Evolutionary conservation across 805 yeast species (phyloP).

Genomic region (Debaryomyces hansenii): DNA sequence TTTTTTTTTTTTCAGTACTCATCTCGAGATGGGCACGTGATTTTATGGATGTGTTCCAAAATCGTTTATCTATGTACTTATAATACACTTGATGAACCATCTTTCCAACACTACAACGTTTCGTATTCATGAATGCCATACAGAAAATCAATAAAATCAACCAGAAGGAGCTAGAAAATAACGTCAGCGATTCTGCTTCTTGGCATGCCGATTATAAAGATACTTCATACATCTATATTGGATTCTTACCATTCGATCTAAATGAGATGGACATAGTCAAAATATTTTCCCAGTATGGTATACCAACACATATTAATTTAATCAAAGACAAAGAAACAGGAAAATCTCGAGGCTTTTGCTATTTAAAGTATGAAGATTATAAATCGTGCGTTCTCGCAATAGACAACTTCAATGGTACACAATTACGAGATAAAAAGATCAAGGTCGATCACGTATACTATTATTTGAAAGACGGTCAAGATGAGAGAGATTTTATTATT

Average conservation of each 20-base stretch:
- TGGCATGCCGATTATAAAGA: conserved; percentile 89
- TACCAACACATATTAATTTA: conserved; percentile 73
- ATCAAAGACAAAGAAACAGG: conserved; percentile 54
- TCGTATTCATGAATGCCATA: conserved; percentile 33
- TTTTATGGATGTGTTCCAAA: neutral
- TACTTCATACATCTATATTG: conserved; percentile 76
- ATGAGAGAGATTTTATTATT: conserved; percentile 42
- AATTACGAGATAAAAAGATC: conserved; percentile 47
- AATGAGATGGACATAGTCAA: conserved; percentile 75
- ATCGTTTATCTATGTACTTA: neutral
- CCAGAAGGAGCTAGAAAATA: conserved; percentile 63
- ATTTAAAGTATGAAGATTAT: conserved; percentile 79
- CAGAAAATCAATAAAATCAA: conserved; percentile 55
- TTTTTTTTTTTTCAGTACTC: conserved; percentile 5
- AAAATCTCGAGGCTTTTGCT: conserved; percentile 71
- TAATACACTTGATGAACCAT: neutral
- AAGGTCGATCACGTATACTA: conserved; percentile 75
- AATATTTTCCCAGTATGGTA: conserved; percentile 87
- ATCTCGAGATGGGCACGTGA: conserved; percentile 2
- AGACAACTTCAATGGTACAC: conserved; percentile 79
- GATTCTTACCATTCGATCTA: conserved; percentile 62
- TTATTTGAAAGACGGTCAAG: conserved; percentile 53
- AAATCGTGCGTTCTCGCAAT: conserved; percentile 80
- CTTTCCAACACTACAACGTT: neutral
- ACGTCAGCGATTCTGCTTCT: conserved; percentile 62